Evolutionary conservation across 352 stramenopile genomes (phyloP), one percentile per base, ranked within the genome.

Genomic region (Blastocystis sp.): DNA sequence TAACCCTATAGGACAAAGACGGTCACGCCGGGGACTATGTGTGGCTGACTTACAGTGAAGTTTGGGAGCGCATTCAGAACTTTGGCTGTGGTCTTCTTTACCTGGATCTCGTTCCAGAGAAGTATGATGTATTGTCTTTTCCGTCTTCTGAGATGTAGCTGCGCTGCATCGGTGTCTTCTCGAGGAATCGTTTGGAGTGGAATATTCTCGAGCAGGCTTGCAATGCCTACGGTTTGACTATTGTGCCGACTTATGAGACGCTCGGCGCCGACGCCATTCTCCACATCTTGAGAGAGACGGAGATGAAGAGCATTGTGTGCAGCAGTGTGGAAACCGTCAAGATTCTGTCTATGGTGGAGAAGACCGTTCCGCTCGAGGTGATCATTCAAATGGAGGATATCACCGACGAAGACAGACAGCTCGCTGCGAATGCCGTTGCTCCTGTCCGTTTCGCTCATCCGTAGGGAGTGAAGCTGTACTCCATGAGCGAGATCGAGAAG

Each of bases 381-480:
- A 65, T 82, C 21, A 82, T 82, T 29, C 74, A 82, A 63, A 82
- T 82, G 55, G 74, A 82, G 29, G 74, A 82, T 39, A 70, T 82
- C n/a, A 70, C 74, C 21, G 74, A 82, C 61, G 45, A 70, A 6
- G 74, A 82, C 29, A 55, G 74, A 19, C 9, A 70, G 31, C 55
- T 82, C 39, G 74, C 74, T 1, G 45, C 35, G 2, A 51, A 10
- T 16, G 74, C 74, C 29, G 74, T 66, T 35, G 74, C 31, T 45
- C 45, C 45, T 81, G n/a, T 37, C 19, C 19, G 6, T 62, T 3
- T n/a, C n/a, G 3, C 3, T 60, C n/a, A 90, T 26, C 21, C 16
- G 16, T 51, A 55, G 45, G 81, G 45, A 4, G 55, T 71, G 24
- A 33, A 21, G 24, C 33, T 88, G 24, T 88, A 90, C 50, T 69